Evolutionary conservation across 208 protist species (phyloP), one percentile per base, ranked within the genome.

Genomic region (Leishmania turanica): DNA sequence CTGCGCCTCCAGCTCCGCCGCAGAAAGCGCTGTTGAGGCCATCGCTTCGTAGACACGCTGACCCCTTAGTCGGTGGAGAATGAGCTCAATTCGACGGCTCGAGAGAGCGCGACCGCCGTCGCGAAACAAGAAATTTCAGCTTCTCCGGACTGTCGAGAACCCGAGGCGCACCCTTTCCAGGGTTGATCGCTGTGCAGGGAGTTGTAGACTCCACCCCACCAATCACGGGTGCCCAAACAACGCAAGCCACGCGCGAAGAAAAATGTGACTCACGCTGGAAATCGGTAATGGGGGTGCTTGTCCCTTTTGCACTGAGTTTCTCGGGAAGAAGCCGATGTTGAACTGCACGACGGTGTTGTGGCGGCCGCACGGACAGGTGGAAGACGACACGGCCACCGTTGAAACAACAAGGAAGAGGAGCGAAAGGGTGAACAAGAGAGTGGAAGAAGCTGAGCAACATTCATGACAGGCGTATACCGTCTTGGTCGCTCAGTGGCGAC

Each of bases 1-100:
- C 71, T 95, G 90, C 24, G 82, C 84, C 70, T 95, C 91, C 71
- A 92, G 68, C 70, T 90, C 82, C 58, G 81, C 68, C 37, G 66
- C 79, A 40, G 74, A 77, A n/a, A 72, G 54, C 24, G n/a, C 75
- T 37, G 84, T 83, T 27, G 84, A 83, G 47, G 47, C 51, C 89
- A 88, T 91, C 47, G 74, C 40, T 45, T 66, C 24, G 56, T 47
- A 51, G n/a, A 9, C 37, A 66, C 13, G 42, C 45, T 24, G 27
- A 37, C 45, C 45, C 69, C 42, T 51, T 73, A 19, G 15, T 31
- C 8, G 7, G 45, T 54, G 21, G 21, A 73, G 15, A 27, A 3
- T 49, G 17, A 60, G 24, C 54, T 54, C 73, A 56, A 62, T 62
- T 17, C 31, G 45, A 60, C 60, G 21, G 31, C 77, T 65, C 24